Evolutionary conservation across 805 yeast genomes (phyloP), one percentile per base, ranked within the genome.

Genomic region (Lachancea lanzarotensis): DNA sequence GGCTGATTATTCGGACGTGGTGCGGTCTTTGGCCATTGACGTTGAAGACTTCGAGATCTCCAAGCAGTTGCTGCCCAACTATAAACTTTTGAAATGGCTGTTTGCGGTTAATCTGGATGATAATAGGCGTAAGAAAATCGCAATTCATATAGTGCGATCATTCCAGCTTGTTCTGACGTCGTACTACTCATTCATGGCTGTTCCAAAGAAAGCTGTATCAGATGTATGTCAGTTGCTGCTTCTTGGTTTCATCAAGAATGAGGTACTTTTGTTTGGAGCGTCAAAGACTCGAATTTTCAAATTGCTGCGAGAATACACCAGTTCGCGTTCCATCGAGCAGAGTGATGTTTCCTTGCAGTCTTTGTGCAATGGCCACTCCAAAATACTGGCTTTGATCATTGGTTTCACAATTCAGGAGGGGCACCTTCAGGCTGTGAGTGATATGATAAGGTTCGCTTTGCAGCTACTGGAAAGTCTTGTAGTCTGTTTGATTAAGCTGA

Each of bases 131-230:
- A 22, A 35, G 3, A 18, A 25, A 2, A 19, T n/a, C 12, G 26
- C 46, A 9, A 22, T 31, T 3, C 47, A 42, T n/a, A 27, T 57
- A 12, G 43, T 44, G 10, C 35, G 45, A 10, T 51, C 56, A 27
- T 50, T 57, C n/a, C 59, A 60, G 35, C 29, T 46, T 6, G 20
- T 58, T 8, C 16, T 58, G 13, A 34, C 53, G 1, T 58, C 63
- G 1, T 50, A 51, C 37, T 47, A 45, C 41, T 44, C 55, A 20
- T 47, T 19, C 33, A 25, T 47, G 11, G 42, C 27, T 16, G 34
- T 32, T 18, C 31, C 15, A 8, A 43, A 22, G 33, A 25, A 26
- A 11, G n/a, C 35, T 2, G 22, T 22, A 2, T 18, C 25, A 10
- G 38, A n/a, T 16, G 2, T 43, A n/a, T 32, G 38, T 33, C 42